Base-by-base conservation (phyloP, 257 asterid species). In the Nicotiana knightiana region DNA sequence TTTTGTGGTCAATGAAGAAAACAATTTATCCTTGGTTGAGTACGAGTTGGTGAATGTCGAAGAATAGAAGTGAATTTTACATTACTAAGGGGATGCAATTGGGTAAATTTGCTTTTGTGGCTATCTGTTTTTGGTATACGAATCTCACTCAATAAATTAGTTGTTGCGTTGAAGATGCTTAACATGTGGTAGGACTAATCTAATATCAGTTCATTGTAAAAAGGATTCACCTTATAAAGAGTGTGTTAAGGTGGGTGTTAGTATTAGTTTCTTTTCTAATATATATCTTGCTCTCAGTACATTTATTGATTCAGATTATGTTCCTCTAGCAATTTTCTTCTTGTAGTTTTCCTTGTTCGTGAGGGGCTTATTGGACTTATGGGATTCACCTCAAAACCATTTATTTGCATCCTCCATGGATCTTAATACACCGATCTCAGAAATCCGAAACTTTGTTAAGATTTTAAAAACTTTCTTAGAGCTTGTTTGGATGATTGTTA, bases 1-100 rank as follows among this genome's bases (percentile, higher is more conserved):
- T 0, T 91, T 92, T 79, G 89, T 84, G 82, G 94, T 93, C 81
- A 93, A 90, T 84, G 97, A 92, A 90, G 97, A 91, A 75, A 93
- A 92, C 89, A 92, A 93, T 84, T 81, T 93, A 30, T 93, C 97
- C 62, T 84, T 93, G 70, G 91, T 93, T 5, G 97, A 93, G 85
- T 93, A 93, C 24, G 97, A 93, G 88, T 81, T 92, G 91, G 97
- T 93, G 86, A 92, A 86, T 81, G 92, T 89, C 6, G 91, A 10
- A 18, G 93, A 91, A 83, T 81, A 65, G 55, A 66, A 63, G 53
- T 64, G 81, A 68, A 33, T 32, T 43, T 73, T 33, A 78, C 81
- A 64, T 32, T 75, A 81, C 67, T 79, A 59, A 76, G 61, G 68
- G 79, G 81, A 55, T 84, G 83, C 68, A 62, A 73, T 88, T 71